These are phyloP conservation scores for Colletotrichum nymphaeae DNA, from an alignment of 2,329 filamentous ascomycete genomes.

Conservation along the genomic window DNA sequence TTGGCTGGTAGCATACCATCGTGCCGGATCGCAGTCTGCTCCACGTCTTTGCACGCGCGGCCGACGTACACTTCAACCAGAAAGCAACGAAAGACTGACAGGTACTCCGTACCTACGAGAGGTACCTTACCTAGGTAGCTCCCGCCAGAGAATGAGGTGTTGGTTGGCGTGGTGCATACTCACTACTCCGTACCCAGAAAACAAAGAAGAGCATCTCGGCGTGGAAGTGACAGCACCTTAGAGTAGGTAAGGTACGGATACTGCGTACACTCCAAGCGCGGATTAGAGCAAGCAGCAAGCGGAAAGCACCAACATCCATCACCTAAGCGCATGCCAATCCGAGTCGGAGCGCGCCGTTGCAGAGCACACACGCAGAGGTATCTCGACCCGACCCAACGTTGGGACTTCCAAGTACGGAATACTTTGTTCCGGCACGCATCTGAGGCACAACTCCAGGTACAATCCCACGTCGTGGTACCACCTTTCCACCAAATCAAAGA, in stretches of 20 bases:
- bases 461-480: neutral
- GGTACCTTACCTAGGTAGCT: neutral
- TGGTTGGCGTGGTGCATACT: neutral
- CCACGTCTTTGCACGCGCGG: conserved; percentile 27
- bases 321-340: conserved; percentile 27
- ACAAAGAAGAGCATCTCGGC: neutral
- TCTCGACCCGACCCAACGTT: neutral
- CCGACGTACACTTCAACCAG: neutral
- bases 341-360: conserved; percentile 33
- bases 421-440: neutral
- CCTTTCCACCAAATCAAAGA: conserved; percentile 8
- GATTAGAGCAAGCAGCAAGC: neutral
- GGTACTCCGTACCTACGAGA: no score
- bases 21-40: conserved; percentile 10
- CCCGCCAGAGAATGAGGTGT: neutral
- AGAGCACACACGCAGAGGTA: conserved; percentile 9
- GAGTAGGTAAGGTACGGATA: no score
- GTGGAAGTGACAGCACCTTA: neutral
- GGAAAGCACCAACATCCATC: neutral
- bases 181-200: neutral
- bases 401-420: neutral
- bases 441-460: conserved; percentile 10
- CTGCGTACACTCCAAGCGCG: neutral
- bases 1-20: neutral
- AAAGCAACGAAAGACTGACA: neutral